A percentile compares a stretch with the other conserved stretches of the same genome.
Conservation (phyloP, 345 rosid species). For the Euclidium syriacum region DNA sequence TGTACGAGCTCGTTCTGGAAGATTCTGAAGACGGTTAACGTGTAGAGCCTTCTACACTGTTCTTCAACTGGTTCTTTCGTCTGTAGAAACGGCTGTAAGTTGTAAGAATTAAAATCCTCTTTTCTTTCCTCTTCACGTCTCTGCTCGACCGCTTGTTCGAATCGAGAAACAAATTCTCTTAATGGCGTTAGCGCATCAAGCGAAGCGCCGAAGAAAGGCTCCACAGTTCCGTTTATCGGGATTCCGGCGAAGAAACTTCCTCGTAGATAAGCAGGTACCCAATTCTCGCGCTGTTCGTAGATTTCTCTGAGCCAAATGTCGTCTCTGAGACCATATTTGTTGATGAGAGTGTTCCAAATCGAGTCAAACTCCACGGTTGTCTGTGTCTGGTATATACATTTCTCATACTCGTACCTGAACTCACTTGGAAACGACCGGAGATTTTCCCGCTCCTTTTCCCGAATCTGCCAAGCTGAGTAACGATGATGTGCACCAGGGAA, state of each 20-base stretch:
- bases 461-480: constrained; percentile 72
- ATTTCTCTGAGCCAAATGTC: constrained; percentile 67
- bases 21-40: constrained; percentile 60
- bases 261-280: constrained; percentile 71
- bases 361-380: constrained; percentile 56
- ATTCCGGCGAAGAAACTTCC: constrained; percentile 80
- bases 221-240: constrained; percentile 42
- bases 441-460: constrained; percentile 56
- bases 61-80: constrained; percentile 84
- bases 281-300: constrained; percentile 62
- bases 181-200: constrained; percentile 53
- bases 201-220: constrained; percentile 61
- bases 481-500: constrained; percentile 77
- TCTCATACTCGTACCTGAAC: constrained; percentile 61
- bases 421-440: constrained; percentile 50
- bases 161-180: constrained; percentile 54
- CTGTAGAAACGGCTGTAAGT: constrained; percentile 58
- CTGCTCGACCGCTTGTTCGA: constrained; percentile 60
- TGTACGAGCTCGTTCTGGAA: constrained; percentile 78
- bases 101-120: constrained; percentile 74
- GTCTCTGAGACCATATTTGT: constrained; percentile 54
- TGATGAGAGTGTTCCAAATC: constrained; percentile 58
- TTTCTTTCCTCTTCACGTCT: constrained; percentile 73
- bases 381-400: constrained; percentile 65
- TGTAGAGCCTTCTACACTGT: constrained; percentile 74